Conservation (phyloP, 2,329 filamentous ascomycete genomes). For the Fusarium anguioides region DNA sequence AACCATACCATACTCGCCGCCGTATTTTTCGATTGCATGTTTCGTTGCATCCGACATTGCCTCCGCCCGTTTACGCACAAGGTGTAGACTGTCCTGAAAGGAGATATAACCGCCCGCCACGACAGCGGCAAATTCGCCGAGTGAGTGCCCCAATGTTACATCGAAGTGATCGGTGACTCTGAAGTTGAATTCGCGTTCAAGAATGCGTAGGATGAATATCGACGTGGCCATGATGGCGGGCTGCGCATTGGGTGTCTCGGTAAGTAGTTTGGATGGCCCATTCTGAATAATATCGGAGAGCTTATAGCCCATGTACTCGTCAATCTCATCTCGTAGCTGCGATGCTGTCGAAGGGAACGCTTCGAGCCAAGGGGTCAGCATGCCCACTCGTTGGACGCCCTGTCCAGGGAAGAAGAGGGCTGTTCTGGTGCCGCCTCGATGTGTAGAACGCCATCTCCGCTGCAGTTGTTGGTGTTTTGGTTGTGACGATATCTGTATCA, state of each 20-base stretch:
- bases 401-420: conserved; percentile 78
- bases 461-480: conserved; percentile 8
- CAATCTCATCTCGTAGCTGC: conserved; percentile 86
- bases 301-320: conserved; percentile 77
- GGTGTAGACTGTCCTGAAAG: conserved; percentile 79
- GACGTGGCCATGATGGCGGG: conserved; percentile 97
- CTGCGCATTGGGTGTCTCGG: conserved; percentile 87
- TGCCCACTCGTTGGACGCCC: conserved; percentile 89
- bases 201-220: conserved; percentile 85
- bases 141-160: conserved; percentile 87
- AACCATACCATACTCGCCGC: conserved; percentile 93
- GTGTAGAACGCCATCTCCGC: conserved; percentile 49
- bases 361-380: conserved; percentile 86
- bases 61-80: conserved; percentile 82
- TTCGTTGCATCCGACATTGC: conserved; percentile 83
- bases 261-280: conserved; percentile 81
- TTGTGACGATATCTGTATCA: conserved; percentile 4
- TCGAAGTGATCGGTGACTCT: conserved; percentile 76
- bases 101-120: conserved; percentile 84
- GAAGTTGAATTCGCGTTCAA: conserved; percentile 88
- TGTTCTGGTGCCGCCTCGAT: conserved; percentile 58
- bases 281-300: conserved; percentile 82
- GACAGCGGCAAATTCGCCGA: conserved; percentile 93
- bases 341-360: conserved; percentile 83
- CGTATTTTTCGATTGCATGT: conserved; percentile 72